These are phyloP conservation scores for Zymoseptoria brevis DNA, from an alignment of 2,329 filamentous ascomycete species.

Conservation along the genomic window DNA sequence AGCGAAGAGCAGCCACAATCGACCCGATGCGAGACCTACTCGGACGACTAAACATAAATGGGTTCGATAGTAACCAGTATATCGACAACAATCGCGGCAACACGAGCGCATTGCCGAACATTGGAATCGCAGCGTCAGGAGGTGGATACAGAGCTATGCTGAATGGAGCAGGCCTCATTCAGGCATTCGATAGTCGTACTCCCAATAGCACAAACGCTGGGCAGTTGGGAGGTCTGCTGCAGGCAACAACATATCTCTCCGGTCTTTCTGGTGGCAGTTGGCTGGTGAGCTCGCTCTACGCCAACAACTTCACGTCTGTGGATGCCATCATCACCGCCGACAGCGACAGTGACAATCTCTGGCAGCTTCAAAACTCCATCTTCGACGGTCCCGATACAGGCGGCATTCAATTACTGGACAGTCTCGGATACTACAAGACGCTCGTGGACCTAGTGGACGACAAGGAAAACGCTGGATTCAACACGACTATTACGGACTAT, in stretches of 20 bases:
- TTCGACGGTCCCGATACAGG: conserved; percentile 48
- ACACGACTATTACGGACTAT: conserved; percentile 74
- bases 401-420: conserved; percentile 47
- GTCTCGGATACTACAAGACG: conserved; percentile 55
- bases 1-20: conserved; percentile 64
- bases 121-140: conserved; percentile 71
- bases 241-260: conserved; percentile 71
- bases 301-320: conserved; percentile 70
- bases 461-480: conserved; percentile 58
- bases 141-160: conserved; percentile 82
- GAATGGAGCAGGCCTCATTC: conserved; percentile 71
- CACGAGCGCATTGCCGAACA: conserved; percentile 53
- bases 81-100: conserved; percentile 54
- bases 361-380: conserved; percentile 57
- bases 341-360: conserved; percentile 37
- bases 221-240: conserved; percentile 71
- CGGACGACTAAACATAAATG: conserved; percentile 61
- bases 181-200: conserved; percentile 71
- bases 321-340: conserved; percentile 43
- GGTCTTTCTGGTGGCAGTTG: conserved; percentile 78
- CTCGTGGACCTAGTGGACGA: conserved; percentile 50
- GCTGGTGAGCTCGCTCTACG: conserved; percentile 72
- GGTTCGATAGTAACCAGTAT: conserved; percentile 68
- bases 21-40: conserved; percentile 69
- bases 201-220: conserved; percentile 52